Base-by-base conservation (phyloP, 2,329 filamentous ascomycete species). In the Gaeumannomyces sp. region DNA sequence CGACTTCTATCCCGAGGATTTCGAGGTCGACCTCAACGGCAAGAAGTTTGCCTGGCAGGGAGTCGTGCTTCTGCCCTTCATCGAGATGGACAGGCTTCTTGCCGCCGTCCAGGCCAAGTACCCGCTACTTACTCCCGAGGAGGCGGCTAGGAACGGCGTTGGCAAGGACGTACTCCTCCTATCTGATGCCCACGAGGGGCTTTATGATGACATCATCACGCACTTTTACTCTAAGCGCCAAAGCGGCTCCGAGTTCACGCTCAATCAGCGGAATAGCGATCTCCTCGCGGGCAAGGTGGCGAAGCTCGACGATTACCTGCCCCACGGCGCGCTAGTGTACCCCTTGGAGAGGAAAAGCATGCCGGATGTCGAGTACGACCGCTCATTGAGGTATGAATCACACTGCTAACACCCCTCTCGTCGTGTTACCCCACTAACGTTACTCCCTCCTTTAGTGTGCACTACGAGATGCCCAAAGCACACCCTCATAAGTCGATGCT, bases 31-130 rank as follows among this genome's bases (percentile, higher is more conserved):
- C 75, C 79, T 98, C 58, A 99, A 99, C 70, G 95, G 95, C 64
- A 98, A 98, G 80, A 99, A 98, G 75, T 96, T 97, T 78, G 92
- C 93, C 0, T 99, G 96, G 95, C 94, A 98, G 75, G 95, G 95
- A 68, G 90, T 99, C 64, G 93, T 92, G 3, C 81, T 99, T 27
- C 83, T 99, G 45, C 95, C 95, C 0, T 99, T 98, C 75, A 99
- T 99, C 71, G 93, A 99, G 71, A 95, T 96, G 82, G 87, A 89
- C 63, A 88, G 93, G 64, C 80, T 99, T 25, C 81, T 99, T 11
- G 82, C 84, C 25, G 94, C 94, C 11, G 94, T 98, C 80, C 84
- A 86, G 61, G 89, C 87, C 68, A 92, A 90, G 71, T 97, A 97
- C 72, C 90, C 90, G 8, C 79, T 91, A 19, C 81, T 99, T 4